Percentiles rank a stretch among this genome's conserved stretches.
Evolutionary conservation across 2,329 filamentous ascomycete species (phyloP).

Genomic region (Rhynchosporium agropyri): DNA sequence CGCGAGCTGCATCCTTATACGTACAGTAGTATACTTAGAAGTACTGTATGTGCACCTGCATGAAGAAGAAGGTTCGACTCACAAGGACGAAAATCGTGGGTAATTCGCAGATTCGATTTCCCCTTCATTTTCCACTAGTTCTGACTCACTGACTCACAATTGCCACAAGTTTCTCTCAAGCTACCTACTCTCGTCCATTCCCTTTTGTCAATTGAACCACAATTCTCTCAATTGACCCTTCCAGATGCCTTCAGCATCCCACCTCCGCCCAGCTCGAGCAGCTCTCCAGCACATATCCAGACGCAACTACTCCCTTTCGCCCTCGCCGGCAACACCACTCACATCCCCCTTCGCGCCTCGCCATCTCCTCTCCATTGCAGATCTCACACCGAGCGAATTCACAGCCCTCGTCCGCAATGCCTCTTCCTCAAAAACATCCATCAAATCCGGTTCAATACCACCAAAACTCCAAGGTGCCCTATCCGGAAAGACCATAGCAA

Average conservation of each 20-base stretch:
- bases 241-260: slow-evolving; percentile 29
- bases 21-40: neutral
- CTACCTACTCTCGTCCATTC: neutral
- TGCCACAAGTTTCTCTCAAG: slow-evolving; percentile 12
- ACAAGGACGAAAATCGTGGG: slow-evolving; percentile 17
- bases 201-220: slow-evolving; percentile 22
- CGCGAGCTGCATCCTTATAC: slow-evolving; percentile 3
- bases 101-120: slow-evolving; percentile 7
- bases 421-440: slow-evolving; percentile 70
- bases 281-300: slow-evolving; percentile 33
- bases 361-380: slow-evolving; percentile 88
- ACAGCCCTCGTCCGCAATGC: slow-evolving; percentile 83
- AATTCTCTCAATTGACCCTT: slow-evolving; percentile 15
- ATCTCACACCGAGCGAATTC: slow-evolving; percentile 80
- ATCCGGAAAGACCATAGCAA: slow-evolving; percentile 78
- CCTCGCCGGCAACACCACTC: slow-evolving; percentile 41
- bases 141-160: slow-evolving; percentile 16
- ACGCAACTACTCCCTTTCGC: slow-evolving; percentile 31
- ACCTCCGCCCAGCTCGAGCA: slow-evolving; percentile 34
- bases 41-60: neutral
- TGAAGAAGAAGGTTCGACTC: slow-evolving; percentile 12
- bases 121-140: neutral
- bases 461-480: slow-evolving; percentile 63
- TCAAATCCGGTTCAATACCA: slow-evolving; percentile 70
- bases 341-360: slow-evolving; percentile 57